A percentile compares a stretch with the other conserved stretches of the same genome.
phyloP scores from a whole-genome alignment of 129 eudicot genomes.

The Chrysanthemum lavandulifolium region DNA sequence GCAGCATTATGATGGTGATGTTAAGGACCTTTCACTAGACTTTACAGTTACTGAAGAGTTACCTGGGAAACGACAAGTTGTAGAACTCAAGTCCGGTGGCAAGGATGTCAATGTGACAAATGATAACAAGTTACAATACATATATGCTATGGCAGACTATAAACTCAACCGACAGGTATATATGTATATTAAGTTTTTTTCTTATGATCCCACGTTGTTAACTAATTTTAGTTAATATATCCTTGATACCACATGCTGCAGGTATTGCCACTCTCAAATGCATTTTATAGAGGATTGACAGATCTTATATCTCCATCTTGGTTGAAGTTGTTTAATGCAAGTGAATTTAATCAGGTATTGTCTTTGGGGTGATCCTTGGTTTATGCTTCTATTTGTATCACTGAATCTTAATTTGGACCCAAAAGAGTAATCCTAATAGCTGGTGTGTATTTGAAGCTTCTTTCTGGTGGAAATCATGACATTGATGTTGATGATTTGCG shows the following conservation, averaged over 20 bases:
- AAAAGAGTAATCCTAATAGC: slow-evolving; percentile 26
- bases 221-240: slow-evolving; percentile 7
- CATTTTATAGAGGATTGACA: slow-evolving; percentile 90
- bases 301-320: slow-evolving; percentile 96
- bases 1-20: slow-evolving; percentile 97
- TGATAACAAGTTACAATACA: slow-evolving; percentile 92
- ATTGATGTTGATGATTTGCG: slow-evolving; percentile 89
- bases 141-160: slow-evolving; percentile 96
- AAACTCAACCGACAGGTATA: slow-evolving; percentile 93
- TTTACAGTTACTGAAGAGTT: slow-evolving; percentile 95
- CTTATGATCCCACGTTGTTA: not conserved
- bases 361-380: slow-evolving; percentile 5
- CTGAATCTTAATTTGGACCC: not conserved
- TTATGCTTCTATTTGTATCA: not conserved
- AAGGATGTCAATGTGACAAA: slow-evolving; percentile 77
- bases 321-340: slow-evolving; percentile 88
- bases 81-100: slow-evolving; percentile 97
- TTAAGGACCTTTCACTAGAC: slow-evolving; percentile 83
- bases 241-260: slow-evolving; percentile 35
- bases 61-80: slow-evolving; percentile 61
- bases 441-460: slow-evolving; percentile 48
- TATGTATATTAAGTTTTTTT: slow-evolving; percentile 7
- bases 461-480: slow-evolving; percentile 92
- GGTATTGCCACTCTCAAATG: slow-evolving; percentile 91
- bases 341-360: slow-evolving; percentile 95